Evolutionary conservation across 78 protist species (phyloP).

Genomic region (Pigoraptor vietnamica): DNA sequence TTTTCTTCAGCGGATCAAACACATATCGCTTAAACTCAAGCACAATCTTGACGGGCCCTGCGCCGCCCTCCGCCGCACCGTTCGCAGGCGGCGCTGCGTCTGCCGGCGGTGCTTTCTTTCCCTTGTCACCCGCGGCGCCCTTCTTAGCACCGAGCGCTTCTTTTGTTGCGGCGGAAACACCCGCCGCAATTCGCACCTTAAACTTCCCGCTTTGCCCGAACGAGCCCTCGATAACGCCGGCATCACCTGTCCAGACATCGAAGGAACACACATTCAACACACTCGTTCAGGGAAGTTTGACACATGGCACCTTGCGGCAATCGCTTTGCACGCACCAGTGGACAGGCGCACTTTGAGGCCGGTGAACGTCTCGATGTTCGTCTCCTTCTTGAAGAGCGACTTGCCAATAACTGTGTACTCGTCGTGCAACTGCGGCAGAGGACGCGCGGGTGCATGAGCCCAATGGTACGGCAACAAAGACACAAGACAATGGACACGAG

Average conservation of each 20-base stretch:
- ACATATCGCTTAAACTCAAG: slow-evolving; percentile 10
- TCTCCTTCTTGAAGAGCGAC: slow-evolving; percentile 61
- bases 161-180: neutral
- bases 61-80: neutral
- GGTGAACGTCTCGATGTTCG: slow-evolving; percentile 56
- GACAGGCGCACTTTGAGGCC: slow-evolving; percentile 51
- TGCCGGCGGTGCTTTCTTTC: neutral
- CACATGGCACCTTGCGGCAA: neutral
- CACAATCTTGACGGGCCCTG: neutral
- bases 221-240: slow-evolving; percentile 66
- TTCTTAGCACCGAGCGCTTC: neutral
- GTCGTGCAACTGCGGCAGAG: slow-evolving; percentile 36
- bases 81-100: neutral
- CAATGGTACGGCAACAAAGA: neutral
- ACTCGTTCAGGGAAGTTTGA: neutral
- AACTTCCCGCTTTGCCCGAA: slow-evolving; percentile 86
- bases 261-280: too few relatives aligned
- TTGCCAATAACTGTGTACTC: slow-evolving; percentile 62
- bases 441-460: neutral
- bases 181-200: slow-evolving; percentile 7
- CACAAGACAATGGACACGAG: too few relatives aligned
- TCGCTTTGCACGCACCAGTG: neutral
- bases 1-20: slow-evolving; percentile 4
- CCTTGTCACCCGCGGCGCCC: neutral
- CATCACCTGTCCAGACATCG: slow-evolving; percentile 12